These are phyloP conservation scores for Cordyceps sp. DNA, from an alignment of 2,329 filamentous ascomycete species.

Conservation along the genomic window DNA sequence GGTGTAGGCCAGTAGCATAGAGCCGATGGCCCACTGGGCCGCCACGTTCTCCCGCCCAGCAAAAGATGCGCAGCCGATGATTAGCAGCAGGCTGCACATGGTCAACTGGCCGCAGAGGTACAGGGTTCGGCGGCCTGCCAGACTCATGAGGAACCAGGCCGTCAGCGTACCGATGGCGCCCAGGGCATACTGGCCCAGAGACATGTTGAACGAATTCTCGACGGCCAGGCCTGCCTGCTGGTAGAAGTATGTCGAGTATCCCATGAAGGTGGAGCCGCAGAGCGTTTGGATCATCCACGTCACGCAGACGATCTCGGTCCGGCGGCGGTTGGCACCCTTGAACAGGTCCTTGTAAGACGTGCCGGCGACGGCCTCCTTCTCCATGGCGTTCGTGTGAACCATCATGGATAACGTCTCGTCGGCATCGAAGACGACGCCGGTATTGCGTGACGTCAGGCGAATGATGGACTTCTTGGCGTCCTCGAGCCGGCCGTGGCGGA, in stretches of 20 bases:
- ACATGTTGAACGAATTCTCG: conserved; percentile 23
- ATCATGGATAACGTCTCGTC: conserved; percentile 33
- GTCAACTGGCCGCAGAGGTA: conserved; percentile 30
- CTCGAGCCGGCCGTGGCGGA: conserved; percentile 33
- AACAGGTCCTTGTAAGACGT: conserved; percentile 30
- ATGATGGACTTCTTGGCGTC: conserved; percentile 21
- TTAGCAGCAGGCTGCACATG: conserved; percentile 23
- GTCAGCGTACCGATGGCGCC: conserved; percentile 26
- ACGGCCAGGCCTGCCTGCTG: conserved; percentile 26
- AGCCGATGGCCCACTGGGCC: too few species aligned
- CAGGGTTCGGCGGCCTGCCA: conserved; percentile 26
- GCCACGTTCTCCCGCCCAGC: too few species aligned
- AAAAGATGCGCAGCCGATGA: too few species aligned
- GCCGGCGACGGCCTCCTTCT: conserved; percentile 21
- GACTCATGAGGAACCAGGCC: conserved; percentile 26
- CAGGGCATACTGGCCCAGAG: conserved; percentile 24
- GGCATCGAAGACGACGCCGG: conserved; percentile 15
- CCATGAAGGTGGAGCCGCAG: conserved; percentile 28
- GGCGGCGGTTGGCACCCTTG: conserved; percentile 24
- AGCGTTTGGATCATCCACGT: conserved; percentile 25
- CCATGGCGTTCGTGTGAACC: conserved; percentile 31
- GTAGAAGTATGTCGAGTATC: conserved; percentile 40
- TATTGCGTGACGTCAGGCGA: conserved; percentile 22
- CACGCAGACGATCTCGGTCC: conserved; percentile 28
- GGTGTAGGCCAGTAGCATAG: too few species aligned